A percentile compares a stretch with the other conserved stretches of the same genome.
Evolutionary conservation across 495 filamentous ascomycete genomes (phyloP).

Genomic region (Lasiosphaeria hispida): DNA sequence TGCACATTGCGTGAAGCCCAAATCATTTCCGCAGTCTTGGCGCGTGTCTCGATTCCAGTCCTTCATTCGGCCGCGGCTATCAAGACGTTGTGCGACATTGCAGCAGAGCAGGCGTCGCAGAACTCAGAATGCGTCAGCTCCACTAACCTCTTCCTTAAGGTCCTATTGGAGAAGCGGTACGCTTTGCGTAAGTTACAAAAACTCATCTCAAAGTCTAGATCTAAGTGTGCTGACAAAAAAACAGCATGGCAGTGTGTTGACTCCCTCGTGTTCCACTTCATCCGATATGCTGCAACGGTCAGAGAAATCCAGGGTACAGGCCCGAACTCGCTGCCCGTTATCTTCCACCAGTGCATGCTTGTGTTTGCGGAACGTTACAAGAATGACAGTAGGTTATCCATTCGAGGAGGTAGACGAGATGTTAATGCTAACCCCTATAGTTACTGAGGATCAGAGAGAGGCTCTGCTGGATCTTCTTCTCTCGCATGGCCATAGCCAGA

Average conservation of each 20-base stretch:
- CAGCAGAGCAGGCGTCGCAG: constrained; percentile 74
- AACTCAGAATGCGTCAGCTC: constrained; percentile 73
- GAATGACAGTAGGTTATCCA: constrained; percentile 62
- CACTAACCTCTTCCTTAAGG: constrained; percentile 88
- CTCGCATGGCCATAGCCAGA: constrained; percentile 79
- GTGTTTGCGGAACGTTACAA: constrained; percentile 92
- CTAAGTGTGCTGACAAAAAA: neutral
- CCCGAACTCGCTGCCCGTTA: constrained; percentile 53
- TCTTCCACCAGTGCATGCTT: constrained; percentile 84
- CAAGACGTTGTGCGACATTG: constrained; percentile 87
- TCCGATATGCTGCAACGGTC: constrained; percentile 69
- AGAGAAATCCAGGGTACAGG: constrained; percentile 14
- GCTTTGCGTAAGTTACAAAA: constrained; percentile 61
- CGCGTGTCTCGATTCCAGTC: constrained; percentile 74
- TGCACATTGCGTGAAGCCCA: constrained; percentile 89
- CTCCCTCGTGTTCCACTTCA: constrained; percentile 91
- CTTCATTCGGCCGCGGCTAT: constrained; percentile 91
- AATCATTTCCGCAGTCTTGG: constrained; percentile 80
- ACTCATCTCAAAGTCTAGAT: neutral
- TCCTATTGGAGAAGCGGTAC: constrained; percentile 94
- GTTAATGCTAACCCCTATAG: constrained; percentile 9
- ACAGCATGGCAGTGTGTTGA: constrained; percentile 81
- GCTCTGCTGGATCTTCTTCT: constrained; percentile 86
- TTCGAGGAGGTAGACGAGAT: neutral
- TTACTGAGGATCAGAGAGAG: constrained; percentile 72